These are phyloP conservation scores for Houttuynia cordata DNA, from an alignment of 164 flowering plant species.

Conservation along the genomic window DNA sequence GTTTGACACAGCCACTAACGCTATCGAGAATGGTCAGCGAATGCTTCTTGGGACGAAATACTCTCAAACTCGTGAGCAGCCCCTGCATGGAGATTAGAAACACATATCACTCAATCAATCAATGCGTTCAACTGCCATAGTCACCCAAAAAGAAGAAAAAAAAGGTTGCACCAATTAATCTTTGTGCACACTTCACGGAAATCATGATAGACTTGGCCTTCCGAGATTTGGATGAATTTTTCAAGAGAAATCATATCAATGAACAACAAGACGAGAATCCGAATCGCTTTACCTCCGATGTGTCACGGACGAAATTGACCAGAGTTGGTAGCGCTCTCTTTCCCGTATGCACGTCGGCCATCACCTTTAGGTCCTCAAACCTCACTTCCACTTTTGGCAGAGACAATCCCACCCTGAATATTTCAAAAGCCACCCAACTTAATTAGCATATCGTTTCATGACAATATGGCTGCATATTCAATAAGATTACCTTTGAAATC, in stretches of 20 bases:
- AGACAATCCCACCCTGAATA: conserved; percentile 56
- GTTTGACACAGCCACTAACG: conserved; percentile 51
- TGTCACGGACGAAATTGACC: conserved; percentile 41
- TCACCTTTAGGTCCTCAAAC: conserved; percentile 42
- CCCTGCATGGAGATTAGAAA: conserved; percentile 24
- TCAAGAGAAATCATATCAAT: too few relatives aligned
- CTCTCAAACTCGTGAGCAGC: conserved; percentile 23
- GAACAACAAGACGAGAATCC: too few relatives aligned
- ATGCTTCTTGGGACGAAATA: conserved; percentile 39
- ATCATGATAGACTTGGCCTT: background rate
- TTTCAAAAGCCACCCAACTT: background rate
- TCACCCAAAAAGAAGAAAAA: background rate
- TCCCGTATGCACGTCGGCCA: conserved; percentile 53
- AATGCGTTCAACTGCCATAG: background rate
- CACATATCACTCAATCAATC: background rate
- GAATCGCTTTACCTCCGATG: conserved; percentile 56
- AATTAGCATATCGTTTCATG: too few relatives aligned
- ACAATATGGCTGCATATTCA: too few relatives aligned
- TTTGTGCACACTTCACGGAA: background rate
- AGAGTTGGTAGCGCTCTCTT: conserved; percentile 83
- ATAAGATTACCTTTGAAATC: conserved; percentile 66
- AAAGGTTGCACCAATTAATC: background rate
- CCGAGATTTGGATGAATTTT: too few relatives aligned
- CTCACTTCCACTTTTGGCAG: conserved; percentile 72
- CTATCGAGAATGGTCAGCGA: conserved; percentile 46